Conservation (phyloP, 768 basidiomycete species). For the Rhodotorula paludigena region DNA sequence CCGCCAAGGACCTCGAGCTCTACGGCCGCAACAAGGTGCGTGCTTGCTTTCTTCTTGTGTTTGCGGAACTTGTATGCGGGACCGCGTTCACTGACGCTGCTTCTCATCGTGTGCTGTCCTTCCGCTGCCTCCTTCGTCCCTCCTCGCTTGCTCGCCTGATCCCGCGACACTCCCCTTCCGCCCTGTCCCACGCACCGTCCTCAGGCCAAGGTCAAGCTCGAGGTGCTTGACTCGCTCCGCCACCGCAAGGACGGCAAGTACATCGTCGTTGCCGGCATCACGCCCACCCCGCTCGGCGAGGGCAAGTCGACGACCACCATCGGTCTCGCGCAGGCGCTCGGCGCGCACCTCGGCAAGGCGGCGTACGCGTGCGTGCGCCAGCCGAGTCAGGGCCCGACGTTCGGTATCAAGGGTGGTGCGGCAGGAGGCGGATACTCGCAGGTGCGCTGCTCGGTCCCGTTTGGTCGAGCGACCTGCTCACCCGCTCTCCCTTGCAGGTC, state of each 20-base stretch:
- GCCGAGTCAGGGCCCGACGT: conserved; percentile 96
- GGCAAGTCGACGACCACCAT: conserved; percentile 98
- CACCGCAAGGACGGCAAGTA: conserved; percentile 86
- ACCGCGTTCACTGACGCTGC: no score
- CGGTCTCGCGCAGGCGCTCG: conserved; percentile 90
- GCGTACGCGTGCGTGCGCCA: conserved; percentile 96
- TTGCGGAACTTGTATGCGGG: no score
- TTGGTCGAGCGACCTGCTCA: not conserved
- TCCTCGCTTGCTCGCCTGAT: not conserved
- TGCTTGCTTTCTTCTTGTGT: no score
- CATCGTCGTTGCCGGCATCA: conserved; percentile 75
- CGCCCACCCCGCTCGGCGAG: conserved; percentile 51
- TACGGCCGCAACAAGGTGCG: conserved; percentile 85
- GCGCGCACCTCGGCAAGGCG: conserved; percentile 85
- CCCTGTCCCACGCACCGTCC: not conserved
- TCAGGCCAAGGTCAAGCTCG: conserved; percentile 85
- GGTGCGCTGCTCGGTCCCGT: conserved; percentile 11
- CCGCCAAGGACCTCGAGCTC: conserved; percentile 78
- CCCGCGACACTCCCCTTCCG: not conserved
- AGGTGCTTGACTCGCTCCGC: conserved; percentile 72
- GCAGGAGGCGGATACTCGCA: conserved; percentile 98
- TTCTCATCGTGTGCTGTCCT: no score
- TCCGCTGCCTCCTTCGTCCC: not conserved
- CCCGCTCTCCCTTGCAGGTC: conserved; percentile 50
- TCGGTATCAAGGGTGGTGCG: conserved; percentile 98